Conservation (phyloP, 768 basidiomycete species). For the Boletus bicolor region DNA sequence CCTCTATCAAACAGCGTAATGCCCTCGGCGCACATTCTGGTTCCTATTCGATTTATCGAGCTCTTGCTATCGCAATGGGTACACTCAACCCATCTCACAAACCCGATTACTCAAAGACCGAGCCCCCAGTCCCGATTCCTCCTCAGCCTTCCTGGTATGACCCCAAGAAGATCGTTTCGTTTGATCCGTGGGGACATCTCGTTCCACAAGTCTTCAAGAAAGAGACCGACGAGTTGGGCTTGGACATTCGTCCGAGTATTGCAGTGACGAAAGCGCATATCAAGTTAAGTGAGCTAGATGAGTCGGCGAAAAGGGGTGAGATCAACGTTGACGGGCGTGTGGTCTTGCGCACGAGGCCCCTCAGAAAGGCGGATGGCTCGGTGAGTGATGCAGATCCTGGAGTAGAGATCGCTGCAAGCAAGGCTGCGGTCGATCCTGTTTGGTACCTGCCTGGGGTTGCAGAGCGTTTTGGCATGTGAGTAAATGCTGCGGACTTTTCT, state of each 20-base stretch:
- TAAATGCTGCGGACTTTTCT: constrained; percentile 4
- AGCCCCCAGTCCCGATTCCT: constrained; percentile 80
- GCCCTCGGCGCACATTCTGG: constrained; percentile 93
- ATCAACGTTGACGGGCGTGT: constrained; percentile 79
- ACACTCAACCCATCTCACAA: constrained; percentile 75
- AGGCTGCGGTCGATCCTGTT: constrained; percentile 95
- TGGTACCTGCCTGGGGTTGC: constrained; percentile 96
- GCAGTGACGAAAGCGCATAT: constrained; percentile 91
- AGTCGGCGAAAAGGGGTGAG: constrained; percentile 67
- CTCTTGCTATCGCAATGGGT: constrained; percentile 89
- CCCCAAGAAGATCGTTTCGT: constrained; percentile 77
- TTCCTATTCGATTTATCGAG: constrained; percentile 92
- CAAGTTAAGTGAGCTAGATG: constrained; percentile 93
- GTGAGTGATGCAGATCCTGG: constrained; percentile 60
- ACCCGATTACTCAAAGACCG: constrained; percentile 77
- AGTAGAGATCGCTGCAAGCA: constrained; percentile 83
- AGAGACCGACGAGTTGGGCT: constrained; percentile 58
- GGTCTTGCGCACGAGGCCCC: constrained; percentile 64
- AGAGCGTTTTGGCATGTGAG: constrained; percentile 88
- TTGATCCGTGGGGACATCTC: constrained; percentile 93
- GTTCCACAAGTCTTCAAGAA: constrained; percentile 67
- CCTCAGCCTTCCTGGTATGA: constrained; percentile 77
- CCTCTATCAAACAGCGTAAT: constrained; percentile 86
- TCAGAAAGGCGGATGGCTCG: constrained; percentile 62
- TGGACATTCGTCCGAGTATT: constrained; percentile 91